Evolutionary conservation across 768 basidiomycete species (phyloP), one percentile per base, ranked within the genome.

Genomic region (Trametes elegans): DNA sequence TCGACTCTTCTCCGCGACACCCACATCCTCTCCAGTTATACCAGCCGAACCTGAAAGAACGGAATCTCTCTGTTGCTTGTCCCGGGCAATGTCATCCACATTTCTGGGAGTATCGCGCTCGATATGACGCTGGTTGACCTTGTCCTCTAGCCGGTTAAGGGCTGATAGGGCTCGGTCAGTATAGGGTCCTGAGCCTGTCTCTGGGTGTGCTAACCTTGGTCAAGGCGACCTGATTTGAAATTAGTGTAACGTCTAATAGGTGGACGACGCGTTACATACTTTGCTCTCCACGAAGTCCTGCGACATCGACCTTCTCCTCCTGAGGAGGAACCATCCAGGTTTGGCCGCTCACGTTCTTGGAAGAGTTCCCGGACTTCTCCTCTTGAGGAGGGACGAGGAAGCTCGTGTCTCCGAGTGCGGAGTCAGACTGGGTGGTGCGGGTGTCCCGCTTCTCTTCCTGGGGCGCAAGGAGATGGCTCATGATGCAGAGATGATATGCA

Each of bases 311-410:
- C 32, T 49, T 58, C 45, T 52, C 56, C 38, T 47, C 50, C 19
- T 53, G 50, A n/a, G 50, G 56, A 52, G 50, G 56, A 2, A 53
- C 39, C 23, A 58, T 46, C 50, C 45, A 52, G 14, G 36, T 21
- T 24, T 21, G 31, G 5, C 16, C 31, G 24, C 14, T 27, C 11
- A 11, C 24, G 36, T 29, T 38, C 43, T 50, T 45, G 8, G 21
- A 6, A 1, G 38, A 28, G 38, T 42, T 35, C 3, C n/a, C 36
- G 2, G 41, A 41, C 32, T 53, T 48, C 18, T 57, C 43, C 34
- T 58, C 56, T 38, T 57, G 56, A 2, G 49, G 56, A 10, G 56
- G 56, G 9, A 57, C 29, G 32, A 51, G 49, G 34, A 57, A 57
- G 31, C 49, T 47, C 21, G 49, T 46, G 32, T 51, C 56, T 16